Conservation (phyloP, 805 yeast genomes). For the Ogataea neopini region DNA sequence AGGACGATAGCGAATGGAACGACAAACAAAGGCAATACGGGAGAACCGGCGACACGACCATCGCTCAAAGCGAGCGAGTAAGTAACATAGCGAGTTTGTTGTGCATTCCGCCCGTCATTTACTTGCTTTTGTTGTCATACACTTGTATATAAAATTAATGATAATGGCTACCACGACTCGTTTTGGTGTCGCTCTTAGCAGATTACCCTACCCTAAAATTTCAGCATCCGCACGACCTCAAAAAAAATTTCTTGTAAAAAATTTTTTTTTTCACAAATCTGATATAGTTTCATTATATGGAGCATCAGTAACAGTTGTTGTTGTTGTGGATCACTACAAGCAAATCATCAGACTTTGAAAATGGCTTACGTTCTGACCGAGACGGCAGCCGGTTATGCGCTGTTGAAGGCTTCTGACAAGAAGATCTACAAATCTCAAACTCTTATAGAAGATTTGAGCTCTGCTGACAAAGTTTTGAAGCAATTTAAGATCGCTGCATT, state of each 20-base stretch:
- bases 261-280: constrained; percentile 4
- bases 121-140: no score
- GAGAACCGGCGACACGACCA: no score
- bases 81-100: no score
- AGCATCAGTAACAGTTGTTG: neutral
- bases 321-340: constrained; percentile 1
- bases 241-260: constrained; percentile 4
- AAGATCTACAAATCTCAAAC: constrained; percentile 85
- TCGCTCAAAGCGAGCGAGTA: no score
- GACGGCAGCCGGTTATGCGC: constrained; percentile 98
- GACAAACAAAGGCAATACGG: neutral
- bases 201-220: constrained; percentile 4
- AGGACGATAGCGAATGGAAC: no score
- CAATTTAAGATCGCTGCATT: constrained; percentile 95
- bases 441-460: constrained; percentile 72
- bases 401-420: constrained; percentile 96
- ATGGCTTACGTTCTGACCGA: constrained; percentile 94
- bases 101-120: no score
- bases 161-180: no score
- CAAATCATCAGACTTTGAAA: constrained; percentile 8
- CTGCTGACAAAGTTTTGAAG: constrained; percentile 81
- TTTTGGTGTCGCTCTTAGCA: no score
- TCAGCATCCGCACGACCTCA: constrained; percentile 9
- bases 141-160: no score
- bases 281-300: neutral